Conservation (phyloP, 805 yeast genomes). For the Sugiyamaella valdiviana region DNA sequence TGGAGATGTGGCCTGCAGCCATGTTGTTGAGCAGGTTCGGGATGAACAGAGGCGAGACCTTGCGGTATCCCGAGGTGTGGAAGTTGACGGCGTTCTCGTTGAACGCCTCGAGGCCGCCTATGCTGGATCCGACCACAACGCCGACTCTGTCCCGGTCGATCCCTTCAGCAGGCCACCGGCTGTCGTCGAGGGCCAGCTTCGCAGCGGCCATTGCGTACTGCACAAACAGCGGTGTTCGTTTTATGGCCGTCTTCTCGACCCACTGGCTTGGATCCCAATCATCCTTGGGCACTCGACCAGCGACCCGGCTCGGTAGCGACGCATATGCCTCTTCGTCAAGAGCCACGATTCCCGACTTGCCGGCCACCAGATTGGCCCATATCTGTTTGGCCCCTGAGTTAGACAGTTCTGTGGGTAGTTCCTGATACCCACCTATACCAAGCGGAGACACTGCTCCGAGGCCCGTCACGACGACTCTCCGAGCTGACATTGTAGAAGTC, state of each 20-base stretch:
- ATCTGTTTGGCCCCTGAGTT: conserved; percentile 33
- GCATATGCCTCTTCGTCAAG: conserved; percentile 43
- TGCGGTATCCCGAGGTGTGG: conserved; percentile 49
- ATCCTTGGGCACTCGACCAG: conserved; percentile 55
- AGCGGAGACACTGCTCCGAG: conserved; percentile 81
- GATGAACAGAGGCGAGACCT: conserved; percentile 77
- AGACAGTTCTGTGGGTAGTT: no score
- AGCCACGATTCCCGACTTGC: conserved; percentile 35
- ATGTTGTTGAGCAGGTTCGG: conserved; percentile 81
- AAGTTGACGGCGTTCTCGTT: conserved; percentile 56
- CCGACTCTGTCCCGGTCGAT: conserved; percentile 35
- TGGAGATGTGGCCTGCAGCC: conserved; percentile 91
- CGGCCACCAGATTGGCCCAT: conserved; percentile 32
- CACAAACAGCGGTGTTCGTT: conserved; percentile 64
- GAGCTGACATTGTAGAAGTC: conserved; percentile 12
- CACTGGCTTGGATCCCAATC: conserved; percentile 52
- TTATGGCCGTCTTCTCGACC: conserved; percentile 42
- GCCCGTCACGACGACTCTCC: conserved; percentile 88
- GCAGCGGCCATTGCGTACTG: conserved; percentile 78
- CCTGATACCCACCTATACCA: conserved; percentile 39
- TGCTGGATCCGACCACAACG: conserved; percentile 87
- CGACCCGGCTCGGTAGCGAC: conserved; percentile 62
- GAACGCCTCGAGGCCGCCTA: conserved; percentile 76
- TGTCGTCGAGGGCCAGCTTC: conserved; percentile 66
- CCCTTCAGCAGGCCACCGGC: conserved; percentile 45